Base-by-base conservation (phyloP, 2,329 filamentous ascomycete genomes). In the Fusarium hainanense region DNA sequence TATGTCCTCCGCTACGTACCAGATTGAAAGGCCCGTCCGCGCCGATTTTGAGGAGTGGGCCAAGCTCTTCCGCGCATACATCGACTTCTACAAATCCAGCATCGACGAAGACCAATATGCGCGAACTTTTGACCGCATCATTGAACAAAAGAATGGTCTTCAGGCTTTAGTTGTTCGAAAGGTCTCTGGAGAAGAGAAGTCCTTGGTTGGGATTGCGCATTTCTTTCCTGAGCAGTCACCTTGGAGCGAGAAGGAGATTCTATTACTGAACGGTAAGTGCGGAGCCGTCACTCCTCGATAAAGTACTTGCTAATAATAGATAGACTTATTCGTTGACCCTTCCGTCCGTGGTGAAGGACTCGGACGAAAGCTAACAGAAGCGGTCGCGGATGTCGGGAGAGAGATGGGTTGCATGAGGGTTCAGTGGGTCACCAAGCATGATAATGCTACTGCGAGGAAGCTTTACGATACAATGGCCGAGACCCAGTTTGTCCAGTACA, bases 191-290 rank as follows among this genome's bases (percentile, higher is more conserved):
- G 43, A 46, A 0, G 43, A 58, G 5, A 48, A 37, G 8, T 48
- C 28, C 0, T 3, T 68, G 4, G 68, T 70, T 1, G 68, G 68
- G 8, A 21, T 71, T 2, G 63, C 68, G 1, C 68, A 70, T 25
- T 70, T 70, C 63, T 70, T 70, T 16, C 63, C 68, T 9, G 58
- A 70, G 21, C 67, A 70, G n/a, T 65, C 68, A 3, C 54, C 68
- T 1, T 70, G 68, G 68, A 71, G 47, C 8, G 68, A 70, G 25
- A 71, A 65, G 23, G 14, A 70, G 13, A 71, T 70, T 18, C 47
- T 70, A 4, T 11, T 65, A 2, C 32, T 70, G 0, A 71, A 71
- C n/a, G 68, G 68, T 61, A 37, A n/a, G 27, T 28, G 11, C 27
- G 4, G 11, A 12, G 1, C 2, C 0, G 0, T 2, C 0, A 13